Evolutionary conservation across 495 filamentous ascomycete genomes (phyloP).

Genomic region (Oidiodendron maius): DNA sequence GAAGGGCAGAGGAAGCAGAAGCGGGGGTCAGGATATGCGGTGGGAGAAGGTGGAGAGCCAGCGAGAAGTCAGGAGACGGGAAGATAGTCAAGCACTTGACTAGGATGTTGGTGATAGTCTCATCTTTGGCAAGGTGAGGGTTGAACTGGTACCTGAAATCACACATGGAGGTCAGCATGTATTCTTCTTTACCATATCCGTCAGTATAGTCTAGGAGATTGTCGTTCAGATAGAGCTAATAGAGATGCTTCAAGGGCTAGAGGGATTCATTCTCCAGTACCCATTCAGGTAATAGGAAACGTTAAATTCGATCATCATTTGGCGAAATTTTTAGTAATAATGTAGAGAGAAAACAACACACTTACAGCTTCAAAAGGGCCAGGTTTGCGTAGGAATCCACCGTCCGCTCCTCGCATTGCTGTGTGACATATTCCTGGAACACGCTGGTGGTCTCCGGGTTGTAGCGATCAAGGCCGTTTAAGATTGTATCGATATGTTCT

Average conservation of each 20-base stretch:
- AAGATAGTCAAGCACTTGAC: constrained; percentile 97
- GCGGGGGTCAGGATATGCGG: constrained; percentile 53
- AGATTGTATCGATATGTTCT: constrained; percentile 82
- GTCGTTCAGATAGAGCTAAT: constrained; percentile 63
- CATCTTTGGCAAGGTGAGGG: constrained; percentile 92
- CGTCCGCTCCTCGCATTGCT: constrained; percentile 91
- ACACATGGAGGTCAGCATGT: neutral
- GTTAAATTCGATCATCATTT: constrained; percentile 70
- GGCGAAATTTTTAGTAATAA: too few relatives aligned
- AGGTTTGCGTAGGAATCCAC: constrained; percentile 96
- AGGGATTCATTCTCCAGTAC: constrained; percentile 43
- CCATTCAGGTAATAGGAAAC: constrained; percentile 99
- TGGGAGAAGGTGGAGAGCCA: constrained; percentile 87
- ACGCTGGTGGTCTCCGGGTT: constrained; percentile 93
- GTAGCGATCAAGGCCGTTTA: constrained; percentile 94
- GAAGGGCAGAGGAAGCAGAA: constrained; percentile 37
- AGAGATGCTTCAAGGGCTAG: constrained; percentile 40
- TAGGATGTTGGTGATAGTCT: constrained; percentile 97
- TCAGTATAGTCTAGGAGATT: constrained; percentile 12
- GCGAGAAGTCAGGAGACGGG: constrained; percentile 91
- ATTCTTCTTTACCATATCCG: neutral
- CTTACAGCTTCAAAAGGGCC: constrained; percentile 95
- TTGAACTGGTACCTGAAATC: constrained; percentile 93
- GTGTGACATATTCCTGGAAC: constrained; percentile 90
- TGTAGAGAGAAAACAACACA: constrained; percentile 21